Base-by-base conservation (phyloP, 257 asterid species). In the Penstemon barbatus region DNA sequence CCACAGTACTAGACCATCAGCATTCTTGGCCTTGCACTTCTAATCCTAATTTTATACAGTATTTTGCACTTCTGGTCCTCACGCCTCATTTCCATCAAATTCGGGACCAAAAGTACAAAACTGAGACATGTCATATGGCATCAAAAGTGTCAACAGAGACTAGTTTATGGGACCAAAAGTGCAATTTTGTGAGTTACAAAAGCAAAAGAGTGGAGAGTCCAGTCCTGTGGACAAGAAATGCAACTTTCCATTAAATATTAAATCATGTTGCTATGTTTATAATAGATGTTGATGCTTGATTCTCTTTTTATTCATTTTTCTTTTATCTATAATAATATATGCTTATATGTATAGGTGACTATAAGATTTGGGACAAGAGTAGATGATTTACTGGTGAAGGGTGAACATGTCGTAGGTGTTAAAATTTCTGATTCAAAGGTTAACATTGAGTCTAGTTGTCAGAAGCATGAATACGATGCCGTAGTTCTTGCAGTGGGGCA, bases 401-500 rank as follows among this genome's bases (percentile, higher is more conserved):
- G 72, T 61, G 87, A 79, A 57, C 79, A 41, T 53, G 85, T 90
- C 66, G 74, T 72, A 61, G 99, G 99, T 61, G 91, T 93, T 77
- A 77, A 82, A 82, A 79, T 88, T 67, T 88, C 90, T 67, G 84
- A 89, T 80, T 80, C 96, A 62, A 72, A 69, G 49, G 82, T 61
- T 70, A 65, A 48, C 69, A 63, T 46, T 5, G 66, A 63, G 58
- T 76, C 81, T 53, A 68, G 43, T 71, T 37, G 63, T 71, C 78
- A 86, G 77, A 69, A 82, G 61, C 71, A 84, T 85, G 82, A 67
- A 69, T 90, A 71, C 65, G 97, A 93, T 84, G 96, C 96, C 8
- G 85, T 90, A 70, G 90, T 90, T 85, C 96, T 93, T 46, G 99
- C 99, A 8, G 88, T 93, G 67, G 99, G 99, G 70, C 99, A 93